A percentile compares a stretch with the other conserved stretches of the same genome.
Evolutionary conservation across 1,139 yeast species (phyloP).

Genomic region (Hansenula sp.): DNA sequence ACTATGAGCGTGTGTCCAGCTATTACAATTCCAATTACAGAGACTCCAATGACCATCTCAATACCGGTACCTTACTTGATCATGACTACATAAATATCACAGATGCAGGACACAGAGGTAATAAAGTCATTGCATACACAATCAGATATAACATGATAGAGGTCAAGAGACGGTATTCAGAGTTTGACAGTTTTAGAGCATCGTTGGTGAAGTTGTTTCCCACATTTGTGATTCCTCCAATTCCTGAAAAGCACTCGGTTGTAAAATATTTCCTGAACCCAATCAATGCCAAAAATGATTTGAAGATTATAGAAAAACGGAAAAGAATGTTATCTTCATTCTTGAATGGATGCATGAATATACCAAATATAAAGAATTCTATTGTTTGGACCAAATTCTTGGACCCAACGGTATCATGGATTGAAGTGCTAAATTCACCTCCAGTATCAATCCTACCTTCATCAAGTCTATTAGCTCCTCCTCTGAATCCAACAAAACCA

Average conservation of each 20-base stretch:
- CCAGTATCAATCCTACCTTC: constrained; percentile 52
- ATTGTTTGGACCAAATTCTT: constrained; percentile 71
- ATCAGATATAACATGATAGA: constrained; percentile 55
- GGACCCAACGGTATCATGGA: constrained; percentile 84
- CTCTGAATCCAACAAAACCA: constrained; percentile 47
- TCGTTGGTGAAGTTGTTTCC: constrained; percentile 74
- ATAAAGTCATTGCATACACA: constrained; percentile 77
- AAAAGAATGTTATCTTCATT: constrained; percentile 76
- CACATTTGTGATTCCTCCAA: constrained; percentile 81
- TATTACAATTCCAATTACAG: not conserved
- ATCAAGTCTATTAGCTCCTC: constrained; percentile 50
- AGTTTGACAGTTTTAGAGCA: constrained; percentile 78
- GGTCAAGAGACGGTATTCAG: constrained; percentile 84
- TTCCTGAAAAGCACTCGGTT: constrained; percentile 85
- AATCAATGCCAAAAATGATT: constrained; percentile 51
- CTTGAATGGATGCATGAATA: constrained; percentile 66
- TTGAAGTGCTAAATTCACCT: constrained; percentile 45
- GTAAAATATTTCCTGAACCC: constrained; percentile 39
- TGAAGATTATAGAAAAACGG: constrained; percentile 52
- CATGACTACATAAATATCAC: constrained; percentile 6
- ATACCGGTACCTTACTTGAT: not conserved
- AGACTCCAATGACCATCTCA: not conserved
- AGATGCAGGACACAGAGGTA: constrained; percentile 32
- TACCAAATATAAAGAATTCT: constrained; percentile 45
- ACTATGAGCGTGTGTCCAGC: not conserved